Evolutionary conservation across 1,284 basidiomycete species (phyloP).

Genomic region (Sanguinoderma infundibulare): DNA sequence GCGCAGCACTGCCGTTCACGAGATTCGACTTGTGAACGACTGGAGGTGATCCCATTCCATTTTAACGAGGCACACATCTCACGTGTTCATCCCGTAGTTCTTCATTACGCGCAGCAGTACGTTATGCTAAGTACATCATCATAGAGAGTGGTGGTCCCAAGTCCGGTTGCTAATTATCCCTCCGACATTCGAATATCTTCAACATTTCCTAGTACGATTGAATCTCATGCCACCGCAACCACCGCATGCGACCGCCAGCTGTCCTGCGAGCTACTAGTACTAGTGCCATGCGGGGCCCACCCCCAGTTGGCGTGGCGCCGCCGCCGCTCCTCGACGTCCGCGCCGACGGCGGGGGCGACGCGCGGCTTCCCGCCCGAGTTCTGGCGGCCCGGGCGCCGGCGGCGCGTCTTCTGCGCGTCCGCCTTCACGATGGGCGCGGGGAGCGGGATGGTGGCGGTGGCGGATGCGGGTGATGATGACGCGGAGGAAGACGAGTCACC

Average conservation of each 20-base stretch:
- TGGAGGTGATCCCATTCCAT: no score
- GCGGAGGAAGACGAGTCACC: neutral
- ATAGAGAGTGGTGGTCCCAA: no score
- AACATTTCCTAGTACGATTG: no score
- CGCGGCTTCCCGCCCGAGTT: slow-evolving; percentile 24
- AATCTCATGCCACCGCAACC: neutral
- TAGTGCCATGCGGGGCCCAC: slow-evolving; percentile 19
- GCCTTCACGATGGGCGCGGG: slow-evolving; percentile 4
- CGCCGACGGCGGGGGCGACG: slow-evolving; percentile 11
- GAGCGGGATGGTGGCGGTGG: neutral
- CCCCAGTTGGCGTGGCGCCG: slow-evolving; percentile 25
- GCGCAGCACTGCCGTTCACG: no score
- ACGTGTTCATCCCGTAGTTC: no score
- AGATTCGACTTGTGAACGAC: no score
- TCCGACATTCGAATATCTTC: neutral
- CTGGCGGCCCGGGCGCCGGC: slow-evolving; percentile 30
- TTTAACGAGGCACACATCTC: no score
- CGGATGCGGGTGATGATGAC: neutral
- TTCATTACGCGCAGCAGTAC: no score
- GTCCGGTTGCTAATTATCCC: no score
- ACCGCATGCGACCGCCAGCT: slow-evolving; percentile 14
- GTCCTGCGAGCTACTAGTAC: no score
- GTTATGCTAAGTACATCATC: no score
- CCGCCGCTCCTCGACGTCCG: slow-evolving; percentile 28
- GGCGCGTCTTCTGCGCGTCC: slow-evolving; percentile 15